Evolutionary conservation across 2,329 filamentous ascomycete genomes (phyloP), one percentile per base, ranked within the genome.

Genomic region (Pseudogymnoascus sp.): DNA sequence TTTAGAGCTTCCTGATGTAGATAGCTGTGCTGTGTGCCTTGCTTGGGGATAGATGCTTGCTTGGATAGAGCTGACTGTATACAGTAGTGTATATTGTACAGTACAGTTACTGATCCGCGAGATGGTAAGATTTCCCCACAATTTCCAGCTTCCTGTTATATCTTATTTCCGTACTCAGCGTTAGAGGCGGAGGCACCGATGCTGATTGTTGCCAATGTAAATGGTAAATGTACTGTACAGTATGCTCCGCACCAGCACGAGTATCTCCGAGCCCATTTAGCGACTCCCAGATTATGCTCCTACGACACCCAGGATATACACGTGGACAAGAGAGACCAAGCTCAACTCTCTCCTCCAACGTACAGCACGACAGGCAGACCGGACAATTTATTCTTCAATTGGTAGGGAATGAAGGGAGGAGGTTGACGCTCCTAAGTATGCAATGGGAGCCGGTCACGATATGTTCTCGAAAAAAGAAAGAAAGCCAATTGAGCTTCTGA

Each of bases 171-270:
- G 47, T 54, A 5, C n/a, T 54, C 28, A 54, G 47, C 47, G 47
- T 54, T 54, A 35, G 47, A 54, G 47, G 47, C 47, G 47, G 47
- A 54, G 47, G 28, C 47, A 54, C 47, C 47, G 47, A 54, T 54
- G 47, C 47, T 54, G 47, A 54, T 54, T 54, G 16, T 20, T 54
- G n/a, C 47, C 35, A 37, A 37, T 33, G 30, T 33, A n/a, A 25
- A 25, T 25, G 22, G 22, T 25, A 25, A 25, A 25, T 4, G 12
- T 37, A 11, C 14, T 4, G 12, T 37, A 11, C 14, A 9, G 43
- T 16, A 41, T 47, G 30, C 43, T 50, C 43, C 43, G 25, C 28
- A 33, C 25, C 16, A 43, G 47, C 47, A 54, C 47, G 28, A 54
- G 47, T 54, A 54, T n/a, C 47, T 35, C 47, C 47, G 47, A 35